Base-by-base conservation (phyloP, 1,284 basidiomycete genomes). In the Ustilago crameri region DNA sequence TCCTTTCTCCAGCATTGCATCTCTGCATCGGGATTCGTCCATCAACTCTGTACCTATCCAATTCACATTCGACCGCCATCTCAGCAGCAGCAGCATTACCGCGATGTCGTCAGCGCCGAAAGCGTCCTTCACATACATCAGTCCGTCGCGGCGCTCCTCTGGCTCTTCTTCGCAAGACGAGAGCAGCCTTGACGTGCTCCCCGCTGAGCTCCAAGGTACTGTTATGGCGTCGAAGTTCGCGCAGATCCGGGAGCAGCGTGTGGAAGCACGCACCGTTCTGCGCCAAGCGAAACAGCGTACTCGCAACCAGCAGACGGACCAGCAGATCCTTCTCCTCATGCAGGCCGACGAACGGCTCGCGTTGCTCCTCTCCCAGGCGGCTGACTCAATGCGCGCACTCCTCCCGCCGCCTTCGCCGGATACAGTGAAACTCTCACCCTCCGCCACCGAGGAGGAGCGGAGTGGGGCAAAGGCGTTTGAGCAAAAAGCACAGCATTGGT, bases 281-380 rank as follows among this genome's bases (percentile, higher is more conserved):
- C 50, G 57, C n/a, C 49, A 68, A 46, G 57, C 65, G 26, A 59
- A 73, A 26, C 60, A 65, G 49, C 58, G 52, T 9, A 47, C 50
- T 15, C 57, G 57, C 44, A 73, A 73, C 48, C 53, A 58, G 34
- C 55, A 68, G 51, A 65, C 70, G 38, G 70, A 73, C 30, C 65
- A 73, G 47, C 70, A 73, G 53, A 73, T 73, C 44, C 48, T 73
- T 34, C 60, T 68, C 5, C 61, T 73, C 27, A 73, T 73, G 70
- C 70, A 73, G 48, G 52, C 61, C 20, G 70, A 73, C 26, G 65
- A 73, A 32, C 56, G 70, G 7, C 57, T 73, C 3, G 70, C 70
- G 0, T 44, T 51, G 34, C 52, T 73, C 18, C 61, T 73, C 22
- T 61, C 70, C 10, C 65, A 73, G 18, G 70, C 70, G 5, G 70